A percentile compares a stretch with the other conserved stretches of the same genome.
These are phyloP conservation scores for Uronychia binucleata DNA, from an alignment of 73 alveolate species.

Conservation along the genomic window DNA sequence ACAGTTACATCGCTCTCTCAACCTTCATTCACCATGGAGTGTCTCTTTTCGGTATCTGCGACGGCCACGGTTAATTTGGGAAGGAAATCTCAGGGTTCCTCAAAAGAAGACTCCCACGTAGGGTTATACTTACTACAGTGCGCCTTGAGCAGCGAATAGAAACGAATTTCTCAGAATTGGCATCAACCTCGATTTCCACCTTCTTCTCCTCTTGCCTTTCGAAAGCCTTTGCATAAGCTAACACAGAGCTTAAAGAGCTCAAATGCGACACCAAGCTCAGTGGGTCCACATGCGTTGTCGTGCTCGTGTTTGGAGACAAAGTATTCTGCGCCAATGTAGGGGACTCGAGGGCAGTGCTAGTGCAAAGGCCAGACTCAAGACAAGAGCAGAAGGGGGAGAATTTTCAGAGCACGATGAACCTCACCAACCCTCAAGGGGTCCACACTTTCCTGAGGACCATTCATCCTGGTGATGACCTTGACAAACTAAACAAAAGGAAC, in stretches of 20 bases:
- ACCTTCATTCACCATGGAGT: slow-evolving; percentile 6
- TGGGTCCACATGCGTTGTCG: slow-evolving; percentile 57
- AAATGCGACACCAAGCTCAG: neutral
- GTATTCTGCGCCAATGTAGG: slow-evolving; percentile 82
- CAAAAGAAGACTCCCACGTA: slow-evolving; percentile 63
- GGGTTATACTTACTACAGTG: neutral
- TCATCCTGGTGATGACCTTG: no score
- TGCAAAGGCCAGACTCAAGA: neutral
- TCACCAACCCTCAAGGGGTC: no score
- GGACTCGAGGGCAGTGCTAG: slow-evolving; percentile 82
- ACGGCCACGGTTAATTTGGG: slow-evolving; percentile 83
- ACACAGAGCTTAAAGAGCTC: slow-evolving; percentile 2
- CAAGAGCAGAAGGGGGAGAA: no score
- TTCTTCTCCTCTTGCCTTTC: neutral
- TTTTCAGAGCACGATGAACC: no score
- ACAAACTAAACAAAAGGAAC: no score
- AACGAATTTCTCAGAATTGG: neutral
- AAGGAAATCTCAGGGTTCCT: slow-evolving; percentile 68
- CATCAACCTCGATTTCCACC: neutral
- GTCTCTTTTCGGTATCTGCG: slow-evolving; percentile 72
- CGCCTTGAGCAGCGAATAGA: neutral
- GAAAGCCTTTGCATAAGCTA: slow-evolving; percentile 8
- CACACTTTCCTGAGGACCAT: no score
- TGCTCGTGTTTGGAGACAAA: slow-evolving; percentile 57
- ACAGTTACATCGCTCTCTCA: slow-evolving; percentile 25